Evolutionary conservation across 1,284 basidiomycete genomes (phyloP).

Genomic region (Leccinum solheimii): DNA sequence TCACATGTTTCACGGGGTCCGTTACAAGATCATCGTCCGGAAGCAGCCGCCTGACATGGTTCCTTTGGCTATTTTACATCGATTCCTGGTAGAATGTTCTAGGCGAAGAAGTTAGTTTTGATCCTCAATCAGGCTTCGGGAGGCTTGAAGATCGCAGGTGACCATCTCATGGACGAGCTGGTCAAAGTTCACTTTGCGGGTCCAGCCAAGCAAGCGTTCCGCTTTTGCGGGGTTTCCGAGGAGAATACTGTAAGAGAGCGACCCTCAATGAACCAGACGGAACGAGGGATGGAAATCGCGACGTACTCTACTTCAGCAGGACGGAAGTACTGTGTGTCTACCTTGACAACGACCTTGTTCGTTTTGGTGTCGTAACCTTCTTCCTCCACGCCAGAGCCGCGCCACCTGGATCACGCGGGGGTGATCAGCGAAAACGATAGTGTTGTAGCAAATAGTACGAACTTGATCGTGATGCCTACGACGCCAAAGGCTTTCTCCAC

Average conservation of each 20-base stretch:
- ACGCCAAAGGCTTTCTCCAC: conserved; percentile 80
- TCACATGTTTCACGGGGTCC: neutral
- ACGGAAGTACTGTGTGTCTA: conserved; percentile 83
- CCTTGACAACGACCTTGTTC: conserved; percentile 70
- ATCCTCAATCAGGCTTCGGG: conserved; percentile 72
- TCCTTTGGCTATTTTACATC: neutral
- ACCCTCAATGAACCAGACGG: conserved; percentile 11
- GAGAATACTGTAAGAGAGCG: conserved; percentile 54
- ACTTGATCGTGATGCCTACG: conserved; percentile 68
- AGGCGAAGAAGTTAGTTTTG: conserved; percentile 56
- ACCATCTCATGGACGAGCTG: conserved; percentile 89
- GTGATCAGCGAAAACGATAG: conserved; percentile 1
- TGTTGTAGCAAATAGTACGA: conserved; percentile 21
- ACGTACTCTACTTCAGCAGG: conserved; percentile 91
- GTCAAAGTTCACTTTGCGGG: conserved; percentile 77
- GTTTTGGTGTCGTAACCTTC: conserved; percentile 69
- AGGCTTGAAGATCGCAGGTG: conserved; percentile 68
- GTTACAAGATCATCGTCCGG: conserved; percentile 3
- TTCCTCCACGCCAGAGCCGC: conserved; percentile 71
- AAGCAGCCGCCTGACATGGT: neutral
- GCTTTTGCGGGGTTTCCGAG: conserved; percentile 85
- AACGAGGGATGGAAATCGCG: conserved; percentile 9
- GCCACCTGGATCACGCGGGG: conserved; percentile 55
- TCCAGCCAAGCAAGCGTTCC: conserved; percentile 82
- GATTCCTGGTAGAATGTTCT: neutral